Conservation (phyloP, 805 yeast species). For the Naumovozyma castellii region DNA sequence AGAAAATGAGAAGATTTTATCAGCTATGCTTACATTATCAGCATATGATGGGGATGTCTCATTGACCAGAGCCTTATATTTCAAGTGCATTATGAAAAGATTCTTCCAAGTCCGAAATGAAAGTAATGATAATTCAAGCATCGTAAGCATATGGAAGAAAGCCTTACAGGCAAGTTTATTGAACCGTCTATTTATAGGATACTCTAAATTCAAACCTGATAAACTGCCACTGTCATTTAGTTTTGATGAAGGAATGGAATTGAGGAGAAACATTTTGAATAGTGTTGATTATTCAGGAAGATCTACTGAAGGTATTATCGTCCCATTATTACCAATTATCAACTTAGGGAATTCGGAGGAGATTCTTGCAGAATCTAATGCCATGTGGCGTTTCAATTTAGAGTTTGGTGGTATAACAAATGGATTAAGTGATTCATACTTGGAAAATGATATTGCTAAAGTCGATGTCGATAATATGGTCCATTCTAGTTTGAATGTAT, state of each 20-base stretch:
- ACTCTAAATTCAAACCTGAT: conserved; percentile 32
- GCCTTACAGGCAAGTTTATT: conserved; percentile 34
- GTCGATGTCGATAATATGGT: conserved; percentile 5
- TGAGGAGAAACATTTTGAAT: conserved; percentile 39
- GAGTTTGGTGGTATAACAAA: conserved; percentile 32
- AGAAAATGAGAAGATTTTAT: conserved; percentile 26
- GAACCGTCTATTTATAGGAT: conserved; percentile 40
- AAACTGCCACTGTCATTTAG: conserved; percentile 31
- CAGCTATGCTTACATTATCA: conserved; percentile 66
- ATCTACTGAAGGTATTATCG: conserved; percentile 10
- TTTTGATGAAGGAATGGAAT: conserved; percentile 38
- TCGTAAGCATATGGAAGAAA: conserved; percentile 15
- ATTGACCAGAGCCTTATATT: conserved; percentile 58
- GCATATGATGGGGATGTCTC: conserved; percentile 71
- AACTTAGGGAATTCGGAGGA: conserved; percentile 34
- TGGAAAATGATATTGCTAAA: conserved; percentile 30
- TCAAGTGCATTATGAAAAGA: conserved; percentile 34
- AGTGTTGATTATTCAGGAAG: conserved; percentile 33
- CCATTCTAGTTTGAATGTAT: background rate
- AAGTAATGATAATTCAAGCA: conserved; percentile 2
- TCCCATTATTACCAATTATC: conserved; percentile 65
- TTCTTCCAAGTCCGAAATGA: conserved; percentile 8
- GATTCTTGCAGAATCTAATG: conserved; percentile 65
- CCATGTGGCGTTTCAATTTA: conserved; percentile 45
- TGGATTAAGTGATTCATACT: conserved; percentile 32